Conservation (phyloP, 2,329 filamentous ascomycete species). For the Venturia oleaginea region DNA sequence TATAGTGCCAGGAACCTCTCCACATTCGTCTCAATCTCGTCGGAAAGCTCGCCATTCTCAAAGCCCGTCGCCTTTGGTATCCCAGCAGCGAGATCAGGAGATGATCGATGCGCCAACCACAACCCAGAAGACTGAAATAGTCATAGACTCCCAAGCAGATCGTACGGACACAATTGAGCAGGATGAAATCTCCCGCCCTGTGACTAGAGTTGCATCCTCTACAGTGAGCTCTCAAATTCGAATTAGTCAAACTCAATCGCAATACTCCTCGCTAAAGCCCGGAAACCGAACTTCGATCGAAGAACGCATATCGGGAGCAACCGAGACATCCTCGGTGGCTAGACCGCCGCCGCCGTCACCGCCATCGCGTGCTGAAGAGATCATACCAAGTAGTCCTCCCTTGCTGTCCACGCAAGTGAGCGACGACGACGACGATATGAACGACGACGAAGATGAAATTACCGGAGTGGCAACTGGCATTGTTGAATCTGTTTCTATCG, state of each 20-base stretch:
- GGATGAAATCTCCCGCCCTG: neutral
- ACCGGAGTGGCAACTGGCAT: neutral
- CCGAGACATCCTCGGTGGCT: neutral
- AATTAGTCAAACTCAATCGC: constrained; percentile 2
- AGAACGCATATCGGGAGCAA: neutral
- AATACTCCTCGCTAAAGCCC: neutral
- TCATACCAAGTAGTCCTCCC: constrained; percentile 27
- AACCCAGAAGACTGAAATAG: constrained; percentile 9
- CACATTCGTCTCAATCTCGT: neutral
- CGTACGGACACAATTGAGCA: neutral
- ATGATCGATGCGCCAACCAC: neutral
- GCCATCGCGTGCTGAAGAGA: constrained; percentile 1
- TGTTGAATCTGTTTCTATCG: neutral
- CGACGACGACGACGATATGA: constrained; percentile 17
- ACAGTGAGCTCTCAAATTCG: neutral
- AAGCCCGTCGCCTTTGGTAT: neutral
- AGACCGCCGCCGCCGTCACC: neutral
- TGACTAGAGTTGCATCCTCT: neutral
- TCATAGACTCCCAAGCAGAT: constrained; percentile 5
- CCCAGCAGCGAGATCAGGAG: neutral
- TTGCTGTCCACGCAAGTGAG: constrained; percentile 18
- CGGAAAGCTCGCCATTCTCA: neutral
- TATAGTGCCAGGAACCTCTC: neutral
- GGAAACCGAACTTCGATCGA: neutral
- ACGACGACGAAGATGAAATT: constrained; percentile 16